These are phyloP conservation scores for Stephania japonica DNA, from an alignment of 164 flowering plant genomes.

Conservation along the genomic window DNA sequence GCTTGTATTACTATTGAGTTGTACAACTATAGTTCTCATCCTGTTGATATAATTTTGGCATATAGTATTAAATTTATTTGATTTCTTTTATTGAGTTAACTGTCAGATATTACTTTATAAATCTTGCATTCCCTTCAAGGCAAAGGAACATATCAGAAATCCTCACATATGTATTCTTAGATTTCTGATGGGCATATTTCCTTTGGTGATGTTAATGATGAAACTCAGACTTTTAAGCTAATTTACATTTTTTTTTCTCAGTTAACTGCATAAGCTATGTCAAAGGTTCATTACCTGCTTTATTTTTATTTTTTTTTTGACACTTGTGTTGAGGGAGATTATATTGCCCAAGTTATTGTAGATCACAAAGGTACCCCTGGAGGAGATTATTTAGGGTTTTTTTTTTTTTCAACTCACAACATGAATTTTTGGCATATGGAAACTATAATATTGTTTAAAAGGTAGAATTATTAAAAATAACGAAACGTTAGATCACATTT, in stretches of 20 bases:
- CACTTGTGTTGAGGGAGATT: too few relatives aligned
- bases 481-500: too few relatives aligned
- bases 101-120: not conserved
- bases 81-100: not conserved
- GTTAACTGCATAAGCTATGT: not conserved
- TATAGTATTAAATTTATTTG: not conserved
- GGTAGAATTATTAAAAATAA: too few relatives aligned
- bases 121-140: too few relatives aligned
- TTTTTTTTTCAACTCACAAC: too few relatives aligned
- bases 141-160: not conserved
- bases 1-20: slow-evolving; percentile 32
- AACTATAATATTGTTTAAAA: too few relatives aligned
- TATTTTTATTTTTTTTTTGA: too few relatives aligned
- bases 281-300: too few relatives aligned
- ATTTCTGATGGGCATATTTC: not conserved
- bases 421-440: too few relatives aligned
- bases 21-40: slow-evolving; percentile 36
- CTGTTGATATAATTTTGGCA: slow-evolving; percentile 32
- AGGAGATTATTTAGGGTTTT: too few relatives aligned
- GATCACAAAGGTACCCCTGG: too few relatives aligned
- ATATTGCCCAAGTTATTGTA: too few relatives aligned
- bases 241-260: not conserved
- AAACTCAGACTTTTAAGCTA: not conserved
- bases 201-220: not conserved
- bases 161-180: not conserved